Evolutionary conservation across 768 basidiomycete genomes (phyloP).

Genomic region (Lentinula sp.): DNA sequence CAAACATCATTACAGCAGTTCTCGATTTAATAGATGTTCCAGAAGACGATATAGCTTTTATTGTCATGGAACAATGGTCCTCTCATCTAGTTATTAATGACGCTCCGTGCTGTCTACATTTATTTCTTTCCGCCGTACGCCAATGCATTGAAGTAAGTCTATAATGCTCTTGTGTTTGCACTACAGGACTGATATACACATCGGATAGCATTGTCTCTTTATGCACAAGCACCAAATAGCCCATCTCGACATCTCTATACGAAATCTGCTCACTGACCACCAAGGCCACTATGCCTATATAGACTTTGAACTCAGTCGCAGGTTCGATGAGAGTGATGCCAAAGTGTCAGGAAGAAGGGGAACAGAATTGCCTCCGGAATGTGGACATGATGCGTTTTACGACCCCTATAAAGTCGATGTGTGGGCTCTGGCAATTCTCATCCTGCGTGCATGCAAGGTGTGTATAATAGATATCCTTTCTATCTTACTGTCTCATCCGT

Average conservation of each 20-base stretch:
- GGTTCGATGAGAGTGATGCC: slow-evolving; percentile 32
- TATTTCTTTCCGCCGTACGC: slow-evolving; percentile 51
- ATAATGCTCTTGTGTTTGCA: neutral
- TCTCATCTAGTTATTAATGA: slow-evolving; percentile 48
- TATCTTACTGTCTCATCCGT: slow-evolving; percentile 8
- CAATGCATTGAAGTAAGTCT: slow-evolving; percentile 62
- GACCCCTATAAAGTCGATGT: slow-evolving; percentile 72
- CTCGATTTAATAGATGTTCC: slow-evolving; percentile 54
- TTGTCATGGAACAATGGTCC: slow-evolving; percentile 82
- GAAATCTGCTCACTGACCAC: slow-evolving; percentile 65
- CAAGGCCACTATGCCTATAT: slow-evolving; percentile 64
- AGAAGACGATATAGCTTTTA: slow-evolving; percentile 51
- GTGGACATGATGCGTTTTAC: slow-evolving; percentile 39
- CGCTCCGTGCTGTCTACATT: slow-evolving; percentile 42
- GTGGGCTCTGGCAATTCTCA: slow-evolving; percentile 64
- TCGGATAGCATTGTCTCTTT: slow-evolving; percentile 54
- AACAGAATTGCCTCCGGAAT: slow-evolving; percentile 70
- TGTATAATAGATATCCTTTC: slow-evolving; percentile 8
- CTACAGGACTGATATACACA: neutral
- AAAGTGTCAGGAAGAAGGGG: slow-evolving; percentile 42
- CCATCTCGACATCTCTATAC: slow-evolving; percentile 68
- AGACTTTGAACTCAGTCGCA: slow-evolving; percentile 65
- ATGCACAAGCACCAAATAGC: slow-evolving; percentile 63
- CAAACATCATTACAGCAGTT: slow-evolving; percentile 40
- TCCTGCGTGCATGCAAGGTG: slow-evolving; percentile 64